A percentile compares a stretch with the other conserved stretches of the same genome.
These are phyloP conservation scores for Leccinum broughii DNA, from an alignment of 768 basidiomycete genomes.

Conservation along the genomic window DNA sequence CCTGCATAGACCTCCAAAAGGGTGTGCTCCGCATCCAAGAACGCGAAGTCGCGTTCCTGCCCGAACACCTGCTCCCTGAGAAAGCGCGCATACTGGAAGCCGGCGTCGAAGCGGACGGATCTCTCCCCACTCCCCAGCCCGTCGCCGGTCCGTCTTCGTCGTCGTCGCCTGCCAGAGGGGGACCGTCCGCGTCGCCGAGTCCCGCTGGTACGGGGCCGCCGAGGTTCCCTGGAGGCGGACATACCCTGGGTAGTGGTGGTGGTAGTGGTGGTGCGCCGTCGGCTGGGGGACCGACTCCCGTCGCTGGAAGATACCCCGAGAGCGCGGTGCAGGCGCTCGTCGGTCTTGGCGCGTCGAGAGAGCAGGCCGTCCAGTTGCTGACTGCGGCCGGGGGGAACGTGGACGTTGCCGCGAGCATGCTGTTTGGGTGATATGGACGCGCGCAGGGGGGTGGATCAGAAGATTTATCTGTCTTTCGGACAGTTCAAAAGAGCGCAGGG, in stretches of 20 bases:
- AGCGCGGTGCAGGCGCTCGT: conserved; percentile 62
- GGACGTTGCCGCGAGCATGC: conserved; percentile 83
- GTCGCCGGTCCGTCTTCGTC: conserved; percentile 15
- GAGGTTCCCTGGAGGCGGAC: conserved; percentile 70
- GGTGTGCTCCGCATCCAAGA: conserved; percentile 90
- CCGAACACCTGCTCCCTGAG: conserved; percentile 93
- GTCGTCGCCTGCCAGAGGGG: conserved; percentile 2
- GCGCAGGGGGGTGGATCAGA: background rate
- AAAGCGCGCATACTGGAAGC: conserved; percentile 57
- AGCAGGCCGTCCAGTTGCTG: conserved; percentile 74
- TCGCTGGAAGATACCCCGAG: conserved; percentile 57
- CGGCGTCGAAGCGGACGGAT: conserved; percentile 29
- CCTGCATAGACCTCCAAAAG: conserved; percentile 91
- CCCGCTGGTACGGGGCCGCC: conserved; percentile 38
- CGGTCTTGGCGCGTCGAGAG: conserved; percentile 74
- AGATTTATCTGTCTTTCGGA: background rate
- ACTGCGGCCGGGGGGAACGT: conserved; percentile 83
- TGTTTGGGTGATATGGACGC: conserved; percentile 52
- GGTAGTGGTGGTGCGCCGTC: background rate
- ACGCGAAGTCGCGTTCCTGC: conserved; percentile 82
- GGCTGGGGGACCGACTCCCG: conserved; percentile 37
- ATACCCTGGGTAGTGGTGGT: conserved; percentile 48
- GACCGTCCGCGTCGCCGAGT: conserved; percentile 29
- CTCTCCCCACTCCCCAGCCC: conserved; percentile 19
- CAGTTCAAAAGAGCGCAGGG: background rate